phyloP scores from a whole-genome alignment of 2,329 filamentous ascomycete species.

The Neofusicoccum kwambonambiense region DNA sequence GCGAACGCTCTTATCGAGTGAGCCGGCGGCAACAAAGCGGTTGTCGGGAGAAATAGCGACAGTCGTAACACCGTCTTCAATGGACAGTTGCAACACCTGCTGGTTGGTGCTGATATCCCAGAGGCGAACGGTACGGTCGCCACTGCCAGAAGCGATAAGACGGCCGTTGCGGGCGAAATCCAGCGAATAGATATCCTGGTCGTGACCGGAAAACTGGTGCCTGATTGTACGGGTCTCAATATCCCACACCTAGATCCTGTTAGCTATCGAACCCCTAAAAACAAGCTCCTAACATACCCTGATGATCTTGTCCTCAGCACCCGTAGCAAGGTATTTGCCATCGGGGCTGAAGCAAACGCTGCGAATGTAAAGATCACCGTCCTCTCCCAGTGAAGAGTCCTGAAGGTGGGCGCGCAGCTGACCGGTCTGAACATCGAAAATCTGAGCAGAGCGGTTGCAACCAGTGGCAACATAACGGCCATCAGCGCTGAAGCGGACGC shows the following conservation, averaged over 20 bases:
- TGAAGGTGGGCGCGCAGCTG: constrained; percentile 87
- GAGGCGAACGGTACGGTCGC: constrained; percentile 88
- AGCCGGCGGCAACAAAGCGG: constrained; percentile 90
- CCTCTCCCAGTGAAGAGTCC: constrained; percentile 81
- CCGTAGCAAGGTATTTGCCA: constrained; percentile 88
- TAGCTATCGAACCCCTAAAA: constrained; percentile 7
- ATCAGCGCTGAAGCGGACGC: constrained; percentile 93
- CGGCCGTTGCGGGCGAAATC: constrained; percentile 93
- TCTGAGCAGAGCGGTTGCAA: constrained; percentile 98
- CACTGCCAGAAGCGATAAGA: constrained; percentile 92
- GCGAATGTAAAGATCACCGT: constrained; percentile 92
- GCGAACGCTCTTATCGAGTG: constrained; percentile 93
- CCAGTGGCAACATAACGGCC: constrained; percentile 95
- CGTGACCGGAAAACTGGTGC: constrained; percentile 92
- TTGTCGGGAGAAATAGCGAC: constrained; percentile 96
- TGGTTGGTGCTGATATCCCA: constrained; percentile 90
- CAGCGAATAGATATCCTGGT: constrained; percentile 96
- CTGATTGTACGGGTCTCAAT: constrained; percentile 80
- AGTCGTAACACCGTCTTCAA: constrained; percentile 96
- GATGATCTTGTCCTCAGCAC: constrained; percentile 96
- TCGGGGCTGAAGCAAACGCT: constrained; percentile 99
- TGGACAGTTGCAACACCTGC: constrained; percentile 80
- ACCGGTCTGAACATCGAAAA: constrained; percentile 88
- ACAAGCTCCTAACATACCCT: constrained; percentile 60
- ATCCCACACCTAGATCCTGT: constrained; percentile 76